Base-by-base conservation (phyloP, 1,139 yeast species). In the Nakaseomyces glabratus region DNA sequence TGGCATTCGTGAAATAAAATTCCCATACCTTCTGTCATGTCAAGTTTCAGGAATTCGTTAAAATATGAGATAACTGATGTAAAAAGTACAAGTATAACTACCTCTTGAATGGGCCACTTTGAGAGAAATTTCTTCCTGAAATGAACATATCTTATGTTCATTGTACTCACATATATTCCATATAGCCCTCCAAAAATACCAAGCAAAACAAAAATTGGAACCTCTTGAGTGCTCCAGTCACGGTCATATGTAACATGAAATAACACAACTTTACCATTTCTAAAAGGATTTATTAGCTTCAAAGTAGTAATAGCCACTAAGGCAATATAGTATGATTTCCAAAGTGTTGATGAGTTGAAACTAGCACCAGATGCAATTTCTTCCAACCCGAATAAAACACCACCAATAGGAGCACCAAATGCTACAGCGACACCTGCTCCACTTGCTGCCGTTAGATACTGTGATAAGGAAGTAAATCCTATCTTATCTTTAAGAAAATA, bases 21-120 rank as follows among this genome's bases (percentile, higher is more conserved):
- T 49, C 85, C 90, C 97, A 93, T 90, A 12, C 86, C 71, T 53
- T 88, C 94, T 0, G 98, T 86, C 98, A 93, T 90, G 55, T 93
- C 98, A 16, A 82, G 61, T 37, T 76, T 68, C 40, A 90, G 65
- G 52, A 80, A 90, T 45, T 76, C 79, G 57, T 85, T 90, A 56
- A 82, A 84, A 55, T 85, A 93, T 31, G 94, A 80, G 28, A 90
- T 62, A 11, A 75, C 54, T 0, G 95, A 81, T 0, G 97, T 84
- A 10, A 85, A 55, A 0, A 73, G 47, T 0, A 95, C 74, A 33
- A 93, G 59, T 1, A 72, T 40, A 1, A 77, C 58, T 1, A 85
- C 93, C 57, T 93, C 99, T 35, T 73, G 68, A 1, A 84, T 57
- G 1, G 65, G 63, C 57, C 57, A 55, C 22, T 36, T 40, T 2